Evolutionary conservation across 495 filamentous ascomycete species (phyloP).

Genomic region (Penicillium pulvis): DNA sequence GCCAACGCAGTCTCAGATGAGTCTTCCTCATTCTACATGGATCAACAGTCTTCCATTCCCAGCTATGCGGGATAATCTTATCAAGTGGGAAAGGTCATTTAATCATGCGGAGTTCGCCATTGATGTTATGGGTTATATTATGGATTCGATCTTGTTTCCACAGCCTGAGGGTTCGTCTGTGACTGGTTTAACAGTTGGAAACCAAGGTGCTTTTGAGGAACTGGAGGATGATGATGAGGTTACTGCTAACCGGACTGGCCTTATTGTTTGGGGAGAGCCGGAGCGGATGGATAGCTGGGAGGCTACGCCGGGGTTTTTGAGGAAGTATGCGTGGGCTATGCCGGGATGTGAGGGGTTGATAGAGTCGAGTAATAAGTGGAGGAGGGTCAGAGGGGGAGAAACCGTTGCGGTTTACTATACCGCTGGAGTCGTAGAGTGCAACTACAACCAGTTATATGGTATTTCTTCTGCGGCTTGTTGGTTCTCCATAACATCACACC

Average conservation of each 20-base stretch:
- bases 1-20: conserved; percentile 16
- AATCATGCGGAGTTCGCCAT: conserved; percentile 13
- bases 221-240: conserved; percentile 16
- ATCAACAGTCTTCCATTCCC: conserved; percentile 24
- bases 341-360: conserved; percentile 22
- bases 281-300: conserved; percentile 19
- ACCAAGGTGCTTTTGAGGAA: background rate
- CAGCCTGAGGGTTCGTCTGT: conserved; percentile 1
- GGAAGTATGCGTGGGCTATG: conserved; percentile 21
- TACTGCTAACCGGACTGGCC: conserved; percentile 11
- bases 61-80: conserved; percentile 24
- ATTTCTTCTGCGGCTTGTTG: no score
- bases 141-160: conserved; percentile 6
- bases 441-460: no score
- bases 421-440: background rate
- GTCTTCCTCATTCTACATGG: conserved; percentile 19
- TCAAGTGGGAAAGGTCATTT: conserved; percentile 17
- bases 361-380: conserved; percentile 23
- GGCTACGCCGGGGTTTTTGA: conserved; percentile 19
- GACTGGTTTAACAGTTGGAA: background rate
- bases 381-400: conserved; percentile 14
- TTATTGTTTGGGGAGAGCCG: conserved; percentile 23
- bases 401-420: conserved; percentile 7
- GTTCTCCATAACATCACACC: no score
- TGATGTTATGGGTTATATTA: conserved; percentile 6